A percentile compares a stretch with the other conserved stretches of the same genome.
Conservation (phyloP, 805 yeast species). For the Kluyveromyces aestuarii region DNA sequence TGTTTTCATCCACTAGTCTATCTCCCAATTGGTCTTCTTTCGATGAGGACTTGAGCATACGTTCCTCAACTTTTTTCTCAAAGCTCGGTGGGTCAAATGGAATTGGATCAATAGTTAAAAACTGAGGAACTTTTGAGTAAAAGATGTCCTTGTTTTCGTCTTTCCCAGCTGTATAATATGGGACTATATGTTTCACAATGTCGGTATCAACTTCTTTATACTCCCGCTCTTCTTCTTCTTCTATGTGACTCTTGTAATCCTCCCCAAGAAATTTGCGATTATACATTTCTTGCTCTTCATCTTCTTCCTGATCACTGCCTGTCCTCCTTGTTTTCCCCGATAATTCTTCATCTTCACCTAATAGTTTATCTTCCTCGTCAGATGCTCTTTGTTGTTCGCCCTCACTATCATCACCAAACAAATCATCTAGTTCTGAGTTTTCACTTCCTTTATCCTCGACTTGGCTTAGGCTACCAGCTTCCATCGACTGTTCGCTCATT, state of each 20-base stretch:
- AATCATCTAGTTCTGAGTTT: slow-evolving; percentile 26
- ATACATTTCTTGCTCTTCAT: slow-evolving; percentile 28
- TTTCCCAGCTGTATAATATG: slow-evolving; percentile 37
- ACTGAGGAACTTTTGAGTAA: slow-evolving; percentile 69
- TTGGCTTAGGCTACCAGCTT: neutral
- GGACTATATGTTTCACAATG: slow-evolving; percentile 33
- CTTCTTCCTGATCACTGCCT: slow-evolving; percentile 28
- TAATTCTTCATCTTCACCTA: slow-evolving; percentile 13
- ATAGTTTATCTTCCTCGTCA: slow-evolving; percentile 13
- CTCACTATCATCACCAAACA: slow-evolving; percentile 34
- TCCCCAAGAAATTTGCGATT: slow-evolving; percentile 29
- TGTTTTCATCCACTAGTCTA: slow-evolving; percentile 65
- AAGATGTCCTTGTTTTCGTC: slow-evolving; percentile 30
- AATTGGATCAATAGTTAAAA: slow-evolving; percentile 69
- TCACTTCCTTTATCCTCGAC: slow-evolving; percentile 6
- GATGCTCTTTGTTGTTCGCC: slow-evolving; percentile 11
- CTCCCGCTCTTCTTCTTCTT: slow-evolving; percentile 28
- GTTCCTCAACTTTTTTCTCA: slow-evolving; percentile 38
- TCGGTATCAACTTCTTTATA: slow-evolving; percentile 31
- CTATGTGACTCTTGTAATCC: slow-evolving; percentile 18
- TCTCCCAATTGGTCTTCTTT: slow-evolving; percentile 50
- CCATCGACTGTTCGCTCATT: neutral
- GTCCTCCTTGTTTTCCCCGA: slow-evolving; percentile 1
- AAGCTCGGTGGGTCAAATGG: slow-evolving; percentile 77
- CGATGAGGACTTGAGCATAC: slow-evolving; percentile 26